Percentiles rank a stretch among this genome's conserved stretches.
phyloP scores from a whole-genome alignment of 805 yeast species.

The Tetrapisispora pingtungensis region DNA sequence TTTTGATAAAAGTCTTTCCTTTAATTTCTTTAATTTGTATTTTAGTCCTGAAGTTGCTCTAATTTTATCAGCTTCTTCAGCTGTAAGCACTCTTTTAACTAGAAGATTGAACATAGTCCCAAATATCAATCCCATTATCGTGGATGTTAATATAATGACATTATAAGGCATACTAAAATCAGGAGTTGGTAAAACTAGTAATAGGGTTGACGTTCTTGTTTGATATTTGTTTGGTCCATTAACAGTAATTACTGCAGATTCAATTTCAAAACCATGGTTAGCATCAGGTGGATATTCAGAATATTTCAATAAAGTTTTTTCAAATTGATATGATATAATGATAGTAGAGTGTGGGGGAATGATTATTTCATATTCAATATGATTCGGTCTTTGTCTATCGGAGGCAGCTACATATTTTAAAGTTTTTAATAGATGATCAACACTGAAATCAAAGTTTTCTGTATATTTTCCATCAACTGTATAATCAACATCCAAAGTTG shows the following conservation, averaged over 20 bases:
- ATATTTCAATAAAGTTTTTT: slow-evolving; percentile 71
- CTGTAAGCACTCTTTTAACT: slow-evolving; percentile 63
- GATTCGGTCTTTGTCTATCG: slow-evolving; percentile 75
- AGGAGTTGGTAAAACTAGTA: slow-evolving; percentile 86
- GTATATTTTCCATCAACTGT: slow-evolving; percentile 13
- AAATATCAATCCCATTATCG: slow-evolving; percentile 85
- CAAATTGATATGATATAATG: slow-evolving; percentile 66
- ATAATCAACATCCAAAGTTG: slow-evolving; percentile 42
- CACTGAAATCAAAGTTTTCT: slow-evolving; percentile 4
- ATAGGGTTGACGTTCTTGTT: slow-evolving; percentile 74
- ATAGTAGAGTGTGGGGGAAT: slow-evolving; percentile 58
- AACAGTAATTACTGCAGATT: slow-evolving; percentile 74
- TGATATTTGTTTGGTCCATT: slow-evolving; percentile 37
- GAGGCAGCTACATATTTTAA: slow-evolving; percentile 64
- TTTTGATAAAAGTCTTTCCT: slow-evolving; percentile 1
- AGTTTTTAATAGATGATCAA: slow-evolving; percentile 36
- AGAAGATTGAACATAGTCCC: slow-evolving; percentile 77
- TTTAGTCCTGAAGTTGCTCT: slow-evolving; percentile 12
- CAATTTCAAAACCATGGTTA: slow-evolving; percentile 91
- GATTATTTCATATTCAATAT: slow-evolving; percentile 55
- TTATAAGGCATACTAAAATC: slow-evolving; percentile 98
- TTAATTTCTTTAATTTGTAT: slow-evolving; percentile 12
- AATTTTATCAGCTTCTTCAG: slow-evolving; percentile 48
- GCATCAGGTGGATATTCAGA: slow-evolving; percentile 99
- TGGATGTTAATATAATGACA: slow-evolving; percentile 86